Evolutionary conservation across 2,329 filamentous ascomycete species (phyloP).

Genomic region (Penicillium sp.): DNA sequence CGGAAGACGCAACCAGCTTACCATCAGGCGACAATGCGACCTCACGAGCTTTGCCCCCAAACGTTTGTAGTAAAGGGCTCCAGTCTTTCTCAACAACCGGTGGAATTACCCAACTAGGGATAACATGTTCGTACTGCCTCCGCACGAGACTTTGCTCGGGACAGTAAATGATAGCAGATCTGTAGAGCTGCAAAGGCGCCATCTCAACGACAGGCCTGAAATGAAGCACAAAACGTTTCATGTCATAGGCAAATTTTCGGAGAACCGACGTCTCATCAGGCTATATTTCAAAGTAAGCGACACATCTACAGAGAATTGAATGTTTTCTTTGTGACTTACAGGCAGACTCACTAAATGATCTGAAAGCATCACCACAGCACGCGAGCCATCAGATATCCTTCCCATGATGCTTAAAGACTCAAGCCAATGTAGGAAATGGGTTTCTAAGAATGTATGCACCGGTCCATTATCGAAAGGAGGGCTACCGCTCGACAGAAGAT

Average conservation of each 20-base stretch:
- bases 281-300: too few species aligned
- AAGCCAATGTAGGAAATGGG: conserved; percentile 21
- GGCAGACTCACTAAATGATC: too few species aligned
- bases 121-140: background rate
- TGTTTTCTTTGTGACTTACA: too few species aligned
- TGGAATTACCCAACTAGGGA: too few species aligned
- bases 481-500: conserved; percentile 15
- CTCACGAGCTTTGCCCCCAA: too few species aligned
- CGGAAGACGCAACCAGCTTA: too few species aligned
- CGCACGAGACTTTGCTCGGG: background rate
- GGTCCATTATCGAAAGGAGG: conserved; percentile 5
- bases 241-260: background rate
- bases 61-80: too few species aligned
- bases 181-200: background rate
- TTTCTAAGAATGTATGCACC: conserved; percentile 15
- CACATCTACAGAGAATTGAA: too few species aligned
- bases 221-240: background rate
- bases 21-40: too few species aligned
- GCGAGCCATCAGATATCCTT: background rate
- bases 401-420: conserved; percentile 19
- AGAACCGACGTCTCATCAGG: too few species aligned
- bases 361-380: too few species aligned
- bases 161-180: background rate
- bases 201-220: background rate
- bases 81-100: too few species aligned